Conservation (phyloP, 495 filamentous ascomycete genomes). For the Aspergillus taichungensis region DNA sequence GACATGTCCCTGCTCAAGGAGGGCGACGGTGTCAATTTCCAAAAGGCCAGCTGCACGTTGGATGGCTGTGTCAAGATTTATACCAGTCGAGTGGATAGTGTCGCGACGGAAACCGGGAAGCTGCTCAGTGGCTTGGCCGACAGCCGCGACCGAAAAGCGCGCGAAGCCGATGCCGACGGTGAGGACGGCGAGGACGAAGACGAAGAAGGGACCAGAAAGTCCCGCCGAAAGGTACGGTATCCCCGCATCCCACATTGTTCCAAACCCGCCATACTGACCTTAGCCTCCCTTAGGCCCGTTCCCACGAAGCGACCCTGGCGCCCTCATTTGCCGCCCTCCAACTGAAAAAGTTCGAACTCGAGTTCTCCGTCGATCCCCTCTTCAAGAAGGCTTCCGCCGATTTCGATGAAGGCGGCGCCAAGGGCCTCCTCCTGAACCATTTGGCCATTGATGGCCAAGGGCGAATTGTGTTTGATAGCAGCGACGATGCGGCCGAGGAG, state of each 20-base stretch:
- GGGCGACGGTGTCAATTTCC: constrained; percentile 95
- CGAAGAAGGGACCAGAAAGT: constrained; percentile 71
- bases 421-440: constrained; percentile 90
- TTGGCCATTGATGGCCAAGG: constrained; percentile 85
- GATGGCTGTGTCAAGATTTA: constrained; percentile 99
- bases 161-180: constrained; percentile 52
- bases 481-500: constrained; percentile 73
- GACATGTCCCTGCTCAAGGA: constrained; percentile 97
- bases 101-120: constrained; percentile 94
- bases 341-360: constrained; percentile 93
- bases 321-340: constrained; percentile 80
- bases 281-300: constrained; percentile 43
- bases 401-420: constrained; percentile 96
- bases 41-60: constrained; percentile 94
- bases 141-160: constrained; percentile 70
- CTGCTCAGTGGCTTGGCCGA: constrained; percentile 91
- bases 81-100: constrained; percentile 94
- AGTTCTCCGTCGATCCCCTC: constrained; percentile 92
- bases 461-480: constrained; percentile 95
- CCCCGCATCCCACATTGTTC: neutral
- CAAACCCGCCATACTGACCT: constrained; percentile 9
- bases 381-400: constrained; percentile 99
- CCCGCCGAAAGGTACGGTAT: constrained; percentile 56
- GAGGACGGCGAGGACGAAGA: constrained; percentile 61
- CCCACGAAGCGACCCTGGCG: constrained; percentile 86